These are phyloP conservation scores for Dictyostelium citrinum DNA, from an alignment of 78 protist genomes.

Conservation along the genomic window DNA sequence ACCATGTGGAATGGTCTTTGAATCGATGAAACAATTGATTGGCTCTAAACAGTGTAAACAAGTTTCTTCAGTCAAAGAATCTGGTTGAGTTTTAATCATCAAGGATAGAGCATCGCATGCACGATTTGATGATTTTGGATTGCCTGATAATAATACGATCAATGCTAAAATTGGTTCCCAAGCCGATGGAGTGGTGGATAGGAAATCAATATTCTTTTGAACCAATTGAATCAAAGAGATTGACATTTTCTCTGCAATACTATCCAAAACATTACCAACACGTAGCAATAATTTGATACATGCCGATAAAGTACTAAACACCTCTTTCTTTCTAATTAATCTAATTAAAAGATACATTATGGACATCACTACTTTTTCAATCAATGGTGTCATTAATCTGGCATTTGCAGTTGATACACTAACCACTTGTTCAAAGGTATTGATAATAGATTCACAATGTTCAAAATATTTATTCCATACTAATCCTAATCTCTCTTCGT, in stretches of 20 bases:
- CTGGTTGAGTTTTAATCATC: neutral
- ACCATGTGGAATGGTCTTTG: slow-evolving; percentile 25
- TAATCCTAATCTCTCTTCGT: slow-evolving; percentile 17
- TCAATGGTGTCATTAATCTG: neutral
- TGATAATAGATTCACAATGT: slow-evolving; percentile 28
- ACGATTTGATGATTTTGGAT: slow-evolving; percentile 31
- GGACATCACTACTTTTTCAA: slow-evolving; percentile 34
- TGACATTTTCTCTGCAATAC: slow-evolving; percentile 67
- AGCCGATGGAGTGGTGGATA: neutral
- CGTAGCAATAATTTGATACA: neutral
- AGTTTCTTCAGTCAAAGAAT: neutral
- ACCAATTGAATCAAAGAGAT: slow-evolving; percentile 36
- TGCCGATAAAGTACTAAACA: neutral
- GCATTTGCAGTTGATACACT: neutral
- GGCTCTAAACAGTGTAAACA: slow-evolving; percentile 17
- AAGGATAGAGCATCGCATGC: slow-evolving; percentile 47
- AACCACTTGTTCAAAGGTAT: neutral
- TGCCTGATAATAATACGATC: slow-evolving; percentile 24
- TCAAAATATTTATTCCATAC: slow-evolving; percentile 7
- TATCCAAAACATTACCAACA: slow-evolving; percentile 18
- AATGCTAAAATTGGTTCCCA: slow-evolving; percentile 58
- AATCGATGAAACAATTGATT: slow-evolving; percentile 24
- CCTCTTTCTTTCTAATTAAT: slow-evolving; percentile 2
- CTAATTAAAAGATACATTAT: slow-evolving; percentile 49
- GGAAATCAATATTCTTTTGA: slow-evolving; percentile 11